phyloP scores from a whole-genome alignment of 1,139 yeast species.

The Sugiyamaella castrensis region DNA sequence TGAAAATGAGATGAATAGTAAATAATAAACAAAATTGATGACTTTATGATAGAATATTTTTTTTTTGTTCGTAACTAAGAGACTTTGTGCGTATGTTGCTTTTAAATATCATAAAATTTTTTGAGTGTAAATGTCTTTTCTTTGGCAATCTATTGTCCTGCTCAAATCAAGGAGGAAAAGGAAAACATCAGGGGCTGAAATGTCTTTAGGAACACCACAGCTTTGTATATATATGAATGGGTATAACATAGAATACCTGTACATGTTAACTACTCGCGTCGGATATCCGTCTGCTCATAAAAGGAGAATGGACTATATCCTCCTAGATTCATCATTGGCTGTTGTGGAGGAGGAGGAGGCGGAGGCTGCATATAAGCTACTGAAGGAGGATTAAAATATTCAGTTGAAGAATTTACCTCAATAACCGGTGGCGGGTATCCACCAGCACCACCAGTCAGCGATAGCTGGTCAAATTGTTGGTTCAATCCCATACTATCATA shows the following conservation, averaged over 20 bases:
- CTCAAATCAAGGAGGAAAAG: too few relatives aligned
- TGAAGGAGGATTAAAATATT: constrained; percentile 2
- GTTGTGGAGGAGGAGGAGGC: constrained; percentile 11
- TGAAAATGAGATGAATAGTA: neutral
- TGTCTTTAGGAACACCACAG: too few relatives aligned
- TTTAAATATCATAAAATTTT: neutral
- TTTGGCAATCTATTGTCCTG: too few relatives aligned
- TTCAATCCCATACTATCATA: constrained; percentile 1
- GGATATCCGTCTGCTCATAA: constrained; percentile 14
- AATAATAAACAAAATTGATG: neutral
- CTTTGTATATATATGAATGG: too few relatives aligned
- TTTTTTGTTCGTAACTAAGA: neutral
- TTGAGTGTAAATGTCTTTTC: too few relatives aligned
- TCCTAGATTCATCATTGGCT: constrained; percentile 7
- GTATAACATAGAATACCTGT: too few relatives aligned
- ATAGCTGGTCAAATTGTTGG: constrained; percentile 22
- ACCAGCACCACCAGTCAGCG: constrained; percentile 8
- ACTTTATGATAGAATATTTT: constrained; percentile 1
- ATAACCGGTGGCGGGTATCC: constrained; percentile 5
- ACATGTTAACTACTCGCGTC: constrained; percentile 3
- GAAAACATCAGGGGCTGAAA: neutral
- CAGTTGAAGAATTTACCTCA: neutral
- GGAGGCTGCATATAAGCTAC: constrained; percentile 10
- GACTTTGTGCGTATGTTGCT: neutral
- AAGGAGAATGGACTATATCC: constrained; percentile 16